phyloP scores from a whole-genome alignment of 164 flowering plant genomes.

The Vitis vinifera region ASM3070453v1 NC_081817.1:22432501-22433000 shows the following conservation, averaged over 20 bases:
- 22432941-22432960: not conserved
- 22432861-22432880: not conserved
- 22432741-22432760: constrained; percentile 1
- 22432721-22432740: not conserved
- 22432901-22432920: not conserved
- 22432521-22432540: too few relatives aligned
- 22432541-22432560: too few relatives aligned
- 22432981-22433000: too few relatives aligned
- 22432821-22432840: not conserved
- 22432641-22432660: constrained; percentile 82
- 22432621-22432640: constrained; percentile 91
- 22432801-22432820: not conserved
- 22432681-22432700: constrained; percentile 89
- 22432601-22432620: constrained; percentile 77
- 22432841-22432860: not conserved
- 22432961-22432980: too few relatives aligned
- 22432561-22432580: too few relatives aligned
- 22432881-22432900: not conserved
- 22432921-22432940: not conserved
- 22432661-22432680: constrained; percentile 94
- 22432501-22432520: too few relatives aligned
- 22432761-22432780: not conserved
- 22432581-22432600: too few relatives aligned
- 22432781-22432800: not conserved
- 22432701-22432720: constrained; percentile 40